These are phyloP conservation scores for Cyclanthera cordifolia DNA, from an alignment of 306 rosid species.

Conservation along the genomic window DNA sequence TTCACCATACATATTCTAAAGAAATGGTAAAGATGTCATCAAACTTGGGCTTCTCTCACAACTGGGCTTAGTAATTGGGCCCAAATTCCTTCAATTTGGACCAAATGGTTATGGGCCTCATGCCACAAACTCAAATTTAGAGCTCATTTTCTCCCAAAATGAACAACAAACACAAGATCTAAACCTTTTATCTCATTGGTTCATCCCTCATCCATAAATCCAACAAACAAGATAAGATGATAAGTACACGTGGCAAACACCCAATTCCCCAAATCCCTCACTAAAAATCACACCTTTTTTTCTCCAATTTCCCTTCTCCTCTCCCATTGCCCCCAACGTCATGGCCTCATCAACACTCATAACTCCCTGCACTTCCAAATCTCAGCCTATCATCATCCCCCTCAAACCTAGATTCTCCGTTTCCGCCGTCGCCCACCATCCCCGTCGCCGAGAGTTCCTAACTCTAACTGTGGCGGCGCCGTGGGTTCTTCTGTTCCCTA, in stretches of 20 bases:
- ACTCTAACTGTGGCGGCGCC: constrained; percentile 35
- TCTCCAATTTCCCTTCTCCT: background rate
- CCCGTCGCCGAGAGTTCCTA: constrained; percentile 62
- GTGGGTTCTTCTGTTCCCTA: constrained; percentile 23
- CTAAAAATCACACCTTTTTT: constrained; percentile 8
- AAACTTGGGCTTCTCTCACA: no score
- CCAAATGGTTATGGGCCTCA: background rate
- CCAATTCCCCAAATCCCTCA: constrained; percentile 17
- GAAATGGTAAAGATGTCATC: no score
- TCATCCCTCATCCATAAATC: constrained; percentile 3
- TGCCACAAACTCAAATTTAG: no score
- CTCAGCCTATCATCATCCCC: constrained; percentile 37
- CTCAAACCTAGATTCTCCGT: constrained; percentile 27
- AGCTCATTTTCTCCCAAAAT: background rate
- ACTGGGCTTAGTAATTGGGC: no score
- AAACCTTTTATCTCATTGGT: background rate
- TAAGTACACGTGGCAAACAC: constrained; percentile 77
- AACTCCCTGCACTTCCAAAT: constrained; percentile 72
- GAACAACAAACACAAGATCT: background rate
- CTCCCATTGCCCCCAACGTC: constrained; percentile 10
- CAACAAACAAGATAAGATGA: constrained; percentile 57
- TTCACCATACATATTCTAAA: no score
- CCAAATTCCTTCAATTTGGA: background rate
- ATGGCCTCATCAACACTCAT: constrained; percentile 78
- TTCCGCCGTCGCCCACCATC: constrained; percentile 3